phyloP scores from a whole-genome alignment of 192 early-diverging fungal genomes.

The Linnemannia zychae region DNA sequence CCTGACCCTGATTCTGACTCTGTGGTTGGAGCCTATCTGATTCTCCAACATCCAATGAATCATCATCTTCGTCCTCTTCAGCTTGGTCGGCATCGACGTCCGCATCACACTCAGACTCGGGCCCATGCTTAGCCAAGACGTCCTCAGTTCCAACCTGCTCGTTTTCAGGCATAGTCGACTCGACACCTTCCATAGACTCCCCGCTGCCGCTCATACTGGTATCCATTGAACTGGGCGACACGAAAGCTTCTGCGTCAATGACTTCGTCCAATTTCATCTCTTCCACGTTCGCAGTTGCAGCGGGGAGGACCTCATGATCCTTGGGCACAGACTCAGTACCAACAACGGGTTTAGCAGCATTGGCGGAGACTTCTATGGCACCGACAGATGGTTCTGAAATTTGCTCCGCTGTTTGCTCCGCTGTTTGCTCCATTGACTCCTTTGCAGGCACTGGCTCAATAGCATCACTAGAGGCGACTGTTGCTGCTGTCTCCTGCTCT shows the following conservation, averaged over 20 bases:
- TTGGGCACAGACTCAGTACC: background rate
- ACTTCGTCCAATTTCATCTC: background rate
- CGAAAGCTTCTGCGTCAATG: background rate
- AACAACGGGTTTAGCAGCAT: background rate
- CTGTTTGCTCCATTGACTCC: background rate
- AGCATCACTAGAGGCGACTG: no score
- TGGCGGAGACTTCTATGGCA: background rate
- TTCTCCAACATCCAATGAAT: background rate
- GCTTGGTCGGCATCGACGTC: background rate
- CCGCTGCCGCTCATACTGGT: background rate
- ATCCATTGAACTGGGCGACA: background rate
- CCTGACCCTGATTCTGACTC: background rate
- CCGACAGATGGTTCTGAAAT: background rate
- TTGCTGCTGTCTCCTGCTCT: background rate
- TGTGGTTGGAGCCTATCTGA: background rate
- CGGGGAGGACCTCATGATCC: background rate
- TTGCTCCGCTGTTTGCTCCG: background rate
- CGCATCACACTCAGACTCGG: background rate
- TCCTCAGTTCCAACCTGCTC: conserved; percentile 3
- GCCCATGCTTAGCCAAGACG: background rate
- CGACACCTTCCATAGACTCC: conserved; percentile 23
- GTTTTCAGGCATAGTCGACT: background rate
- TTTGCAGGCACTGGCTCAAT: background rate
- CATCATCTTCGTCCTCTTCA: background rate
- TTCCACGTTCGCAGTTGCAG: background rate